These are phyloP conservation scores for Croton setiger DNA, from an alignment of 441 rosid genomes.

Conservation along the genomic window DNA sequence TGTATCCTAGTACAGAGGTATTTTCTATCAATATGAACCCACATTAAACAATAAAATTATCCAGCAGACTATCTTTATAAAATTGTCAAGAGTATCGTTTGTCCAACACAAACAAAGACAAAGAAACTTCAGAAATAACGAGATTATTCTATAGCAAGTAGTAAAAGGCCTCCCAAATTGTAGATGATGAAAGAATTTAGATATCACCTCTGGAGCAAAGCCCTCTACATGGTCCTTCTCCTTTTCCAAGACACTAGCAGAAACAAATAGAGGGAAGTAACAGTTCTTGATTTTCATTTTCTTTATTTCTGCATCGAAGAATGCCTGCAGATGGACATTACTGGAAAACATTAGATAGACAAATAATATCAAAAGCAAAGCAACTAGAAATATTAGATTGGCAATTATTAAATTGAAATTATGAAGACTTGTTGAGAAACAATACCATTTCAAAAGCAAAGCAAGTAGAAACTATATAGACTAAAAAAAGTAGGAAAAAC, in stretches of 20 bases:
- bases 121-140: not conserved
- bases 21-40: not conserved
- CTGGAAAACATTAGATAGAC: conserved; percentile 9
- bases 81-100: not conserved
- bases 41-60: not conserved
- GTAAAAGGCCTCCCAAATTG: not conserved
- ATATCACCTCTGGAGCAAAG: conserved; percentile 94
- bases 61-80: not conserved
- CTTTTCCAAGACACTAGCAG: conserved; percentile 76
- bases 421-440: not conserved
- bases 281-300: conserved; percentile 92
- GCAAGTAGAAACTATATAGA: not conserved
- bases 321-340: conserved; percentile 45
- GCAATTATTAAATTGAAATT: not conserved
- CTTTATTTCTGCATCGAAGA: conserved; percentile 95
- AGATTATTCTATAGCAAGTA: conserved; percentile 3
- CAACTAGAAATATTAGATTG: too few species aligned
- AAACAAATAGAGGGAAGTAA: conserved; percentile 95
- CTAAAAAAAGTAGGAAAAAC: not conserved
- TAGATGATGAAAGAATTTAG: conserved; percentile 8
- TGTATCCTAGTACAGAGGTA: not conserved
- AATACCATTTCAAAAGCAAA: conserved; percentile 1
- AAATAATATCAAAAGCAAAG: too few species aligned
- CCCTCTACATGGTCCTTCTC: conserved; percentile 98
- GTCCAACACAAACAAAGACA: not conserved